These are phyloP conservation scores for Tritrichomonas foetus DNA, from an alignment of 208 protist species.

Conservation along the genomic window DNA sequence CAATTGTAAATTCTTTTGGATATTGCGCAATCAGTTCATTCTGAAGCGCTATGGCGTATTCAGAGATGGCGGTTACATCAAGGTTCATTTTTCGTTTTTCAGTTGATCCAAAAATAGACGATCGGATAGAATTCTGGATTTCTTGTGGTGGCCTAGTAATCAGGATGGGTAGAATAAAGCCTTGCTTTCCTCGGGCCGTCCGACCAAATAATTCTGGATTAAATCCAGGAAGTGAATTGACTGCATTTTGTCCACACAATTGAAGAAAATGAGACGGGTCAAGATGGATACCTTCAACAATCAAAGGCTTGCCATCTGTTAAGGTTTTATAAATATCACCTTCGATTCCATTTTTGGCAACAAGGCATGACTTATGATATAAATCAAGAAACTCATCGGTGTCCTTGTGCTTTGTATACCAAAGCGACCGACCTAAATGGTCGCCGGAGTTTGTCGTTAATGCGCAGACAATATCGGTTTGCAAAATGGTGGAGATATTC, in stretches of 20 bases:
- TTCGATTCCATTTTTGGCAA: neutral
- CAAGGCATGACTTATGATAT: neutral
- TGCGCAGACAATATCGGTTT: neutral
- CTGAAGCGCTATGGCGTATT: neutral
- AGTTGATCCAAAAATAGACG: neutral
- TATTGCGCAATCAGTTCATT: neutral
- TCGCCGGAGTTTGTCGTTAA: neutral
- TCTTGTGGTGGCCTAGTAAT: neutral
- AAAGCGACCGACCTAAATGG: neutral
- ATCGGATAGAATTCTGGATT: neutral
- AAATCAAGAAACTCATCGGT: neutral
- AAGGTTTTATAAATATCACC: constrained; percentile 32
- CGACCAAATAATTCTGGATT: neutral
- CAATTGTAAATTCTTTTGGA: neutral
- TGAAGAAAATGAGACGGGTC: neutral
- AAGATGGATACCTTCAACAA: constrained; percentile 33
- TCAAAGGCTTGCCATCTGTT: constrained; percentile 32
- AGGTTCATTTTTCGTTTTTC: neutral
- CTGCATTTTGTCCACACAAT: neutral
- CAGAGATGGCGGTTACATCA: neutral
- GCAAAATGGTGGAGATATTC: constrained; percentile 22
- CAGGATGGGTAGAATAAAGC: neutral
- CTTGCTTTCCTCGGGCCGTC: neutral
- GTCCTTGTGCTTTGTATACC: neutral
- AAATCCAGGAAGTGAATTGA: neutral